A percentile compares a stretch with the other conserved stretches of the same genome.
phyloP scores from a whole-genome alignment of 78 protist genomes.

The Dictyostelium brefeldianum region DNA sequence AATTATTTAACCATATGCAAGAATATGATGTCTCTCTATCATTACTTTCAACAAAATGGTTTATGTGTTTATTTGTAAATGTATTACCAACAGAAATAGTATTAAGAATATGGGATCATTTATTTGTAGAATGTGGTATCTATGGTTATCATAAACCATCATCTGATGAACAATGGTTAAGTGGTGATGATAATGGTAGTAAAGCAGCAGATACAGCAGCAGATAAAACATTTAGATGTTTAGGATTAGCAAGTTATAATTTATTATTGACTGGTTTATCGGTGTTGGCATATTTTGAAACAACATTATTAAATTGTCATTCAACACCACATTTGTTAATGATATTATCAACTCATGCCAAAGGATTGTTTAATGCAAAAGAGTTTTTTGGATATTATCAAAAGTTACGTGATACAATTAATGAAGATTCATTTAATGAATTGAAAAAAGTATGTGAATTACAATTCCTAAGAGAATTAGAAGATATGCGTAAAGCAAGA shows the following conservation, averaged over 20 bases:
- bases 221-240: slow-evolving; percentile 25
- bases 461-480: slow-evolving; percentile 18
- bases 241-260: slow-evolving; percentile 72
- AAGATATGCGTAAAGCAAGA: slow-evolving; percentile 59
- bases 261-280: slow-evolving; percentile 58
- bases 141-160: slow-evolving; percentile 66
- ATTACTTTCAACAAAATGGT: slow-evolving; percentile 82
- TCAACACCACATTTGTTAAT: slow-evolving; percentile 44
- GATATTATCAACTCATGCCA: slow-evolving; percentile 18
- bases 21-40: slow-evolving; percentile 29
- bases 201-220: neutral
- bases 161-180: slow-evolving; percentile 34
- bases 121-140: slow-evolving; percentile 74
- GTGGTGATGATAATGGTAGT: neutral
- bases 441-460: slow-evolving; percentile 22
- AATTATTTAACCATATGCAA: slow-evolving; percentile 26
- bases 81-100: slow-evolving; percentile 82
- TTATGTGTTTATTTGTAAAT: slow-evolving; percentile 81
- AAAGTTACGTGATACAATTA: slow-evolving; percentile 4
- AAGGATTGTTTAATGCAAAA: slow-evolving; percentile 53
- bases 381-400: slow-evolving; percentile 42
- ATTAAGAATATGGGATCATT: slow-evolving; percentile 70
- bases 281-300: slow-evolving; percentile 27
- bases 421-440: slow-evolving; percentile 21
- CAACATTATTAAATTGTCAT: slow-evolving; percentile 21